These are phyloP conservation scores for Cryomyces minteri DNA, from an alignment of 495 filamentous ascomycete species.

Conservation along the genomic window DNA sequence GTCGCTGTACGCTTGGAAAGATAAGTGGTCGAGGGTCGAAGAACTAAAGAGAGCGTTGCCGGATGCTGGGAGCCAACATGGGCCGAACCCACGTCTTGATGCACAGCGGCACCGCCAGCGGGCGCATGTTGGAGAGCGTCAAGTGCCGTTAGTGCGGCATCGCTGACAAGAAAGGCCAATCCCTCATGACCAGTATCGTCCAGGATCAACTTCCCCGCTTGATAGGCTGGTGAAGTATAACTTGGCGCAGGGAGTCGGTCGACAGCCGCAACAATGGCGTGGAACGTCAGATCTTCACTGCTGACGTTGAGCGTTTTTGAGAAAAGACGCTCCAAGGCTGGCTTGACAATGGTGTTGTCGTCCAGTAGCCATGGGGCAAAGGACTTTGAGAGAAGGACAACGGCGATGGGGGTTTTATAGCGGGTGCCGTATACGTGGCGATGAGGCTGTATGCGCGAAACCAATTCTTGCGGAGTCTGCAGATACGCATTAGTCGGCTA, in stretches of 20 bases:
- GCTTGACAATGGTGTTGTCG: neutral
- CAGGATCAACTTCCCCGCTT: neutral
- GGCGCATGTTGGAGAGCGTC: neutral
- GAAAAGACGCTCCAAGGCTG: neutral
- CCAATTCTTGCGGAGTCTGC: too few relatives aligned
- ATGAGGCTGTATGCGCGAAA: too few relatives aligned
- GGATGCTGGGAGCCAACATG: neutral
- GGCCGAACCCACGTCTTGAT: neutral
- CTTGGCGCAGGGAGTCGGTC: constrained; percentile 8
- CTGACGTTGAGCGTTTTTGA: neutral
- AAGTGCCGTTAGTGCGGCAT: neutral
- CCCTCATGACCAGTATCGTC: neutral
- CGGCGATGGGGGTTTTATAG: neutral
- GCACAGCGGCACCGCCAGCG: too few relatives aligned
- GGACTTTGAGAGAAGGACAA: neutral
- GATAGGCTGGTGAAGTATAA: neutral
- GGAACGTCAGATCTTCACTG: neutral
- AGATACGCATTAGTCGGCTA: too few relatives aligned
- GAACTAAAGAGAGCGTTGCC: neutral
- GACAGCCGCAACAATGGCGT: constrained; percentile 7
- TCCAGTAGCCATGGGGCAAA: neutral
- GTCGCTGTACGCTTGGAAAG: neutral
- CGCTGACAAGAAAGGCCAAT: neutral
- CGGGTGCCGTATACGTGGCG: neutral
- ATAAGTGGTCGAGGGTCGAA: neutral